Evolutionary conservation across 2,329 filamentous ascomycete genomes (phyloP), one percentile per base, ranked within the genome.

Genomic region (Beauveria brongniartii): DNA sequence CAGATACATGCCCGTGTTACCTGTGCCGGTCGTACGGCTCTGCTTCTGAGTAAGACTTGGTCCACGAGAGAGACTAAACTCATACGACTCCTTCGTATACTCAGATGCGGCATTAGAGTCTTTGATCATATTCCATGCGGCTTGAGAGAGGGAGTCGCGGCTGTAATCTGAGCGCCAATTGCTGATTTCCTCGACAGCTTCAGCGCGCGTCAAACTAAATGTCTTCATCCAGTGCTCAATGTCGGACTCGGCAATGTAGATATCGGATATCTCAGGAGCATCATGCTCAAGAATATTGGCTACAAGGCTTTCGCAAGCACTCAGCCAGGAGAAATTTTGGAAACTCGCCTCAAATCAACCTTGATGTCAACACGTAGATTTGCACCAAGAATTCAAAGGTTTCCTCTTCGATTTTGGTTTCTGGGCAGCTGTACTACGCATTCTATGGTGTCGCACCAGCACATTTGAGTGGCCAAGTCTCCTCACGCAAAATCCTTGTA

Each of bases 51-150:
- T 47, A 18, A 30, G 28, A 9, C 28, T 30, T 30, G 44, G 34
- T 16, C 37, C n/a, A 12, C 30, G 34, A 43, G 52, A 20, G 24
- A 61, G 26, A 28, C 47, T 58, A 37, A 61, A 63, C 20, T 65
- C 62, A 34, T 63, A 65, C 3, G 57, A 44, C 24, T 65, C 60
- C 44, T 65, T 62, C 18, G 54, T 57, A 46, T 61, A 62, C 5
- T 55, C 63, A 1, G 26, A 24, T 51, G 44, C 44, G 22, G 41
- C 51, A n/a, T 61, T 44, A 18, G 63, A 34, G 3, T 53, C 44
- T 28, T 51, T 50, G 43, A 63, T 22, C n/a, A 56, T 22, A 5
- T 65, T 51, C 63, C 58, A 64, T 3, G 54, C 58, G 7, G 24
- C 12, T n/a, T 46, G 44, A 6, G 63, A 53, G 3, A 64, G 40